Evolutionary conservation across 208 protist genomes (phyloP), one percentile per base, ranked within the genome.

Genomic region (Trypanosoma boissoni): DNA sequence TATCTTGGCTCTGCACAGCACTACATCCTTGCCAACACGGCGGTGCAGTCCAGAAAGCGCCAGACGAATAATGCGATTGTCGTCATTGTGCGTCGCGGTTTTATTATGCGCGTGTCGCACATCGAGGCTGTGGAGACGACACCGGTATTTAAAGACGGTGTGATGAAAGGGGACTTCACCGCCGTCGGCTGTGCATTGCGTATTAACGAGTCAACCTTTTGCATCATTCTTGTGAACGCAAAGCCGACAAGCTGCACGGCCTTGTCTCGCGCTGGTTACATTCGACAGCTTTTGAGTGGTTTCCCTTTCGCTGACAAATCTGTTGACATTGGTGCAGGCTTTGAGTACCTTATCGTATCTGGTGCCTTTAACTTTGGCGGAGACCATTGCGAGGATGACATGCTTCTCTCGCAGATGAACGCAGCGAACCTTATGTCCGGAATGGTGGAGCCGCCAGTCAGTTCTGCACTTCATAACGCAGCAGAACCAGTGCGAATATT

Each of bases 331-430:
- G 66, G 55, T 14, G 54, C 65, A n/a, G 64, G 80, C 7, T 91
- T 89, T 51, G 87, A 94, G 56, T 94, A 91, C 58, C 52, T 87
- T 52, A 51, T 94, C 20, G 73, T 83, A 4, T 76, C 76, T 2
- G 80, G 83, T 16, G 56, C 56, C 55, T 89, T 94, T 52, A 74
- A 81, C 45, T 92, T 66, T 55, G 76, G 70, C 20, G 65, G 57
- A 46, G 71, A 73, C 42, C 58, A 56, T 46, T 74, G 58, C n/a
- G 55, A 42, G 10, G 60, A 78, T 2, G 87, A 94, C 55, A 57
- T 70, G 23, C 67, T 94, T 12, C 51, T 76, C 9, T 41, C 69
- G 3, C 74, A 90, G 37, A 88, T 93, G 9, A 63, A 70, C 14
- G 18, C 69, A 0, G 57, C 71, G 43, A 84, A 88, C 58, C 37